Evolutionary conservation across 1,284 basidiomycete genomes (phyloP).

Genomic region (Tylopilus sp.): DNA sequence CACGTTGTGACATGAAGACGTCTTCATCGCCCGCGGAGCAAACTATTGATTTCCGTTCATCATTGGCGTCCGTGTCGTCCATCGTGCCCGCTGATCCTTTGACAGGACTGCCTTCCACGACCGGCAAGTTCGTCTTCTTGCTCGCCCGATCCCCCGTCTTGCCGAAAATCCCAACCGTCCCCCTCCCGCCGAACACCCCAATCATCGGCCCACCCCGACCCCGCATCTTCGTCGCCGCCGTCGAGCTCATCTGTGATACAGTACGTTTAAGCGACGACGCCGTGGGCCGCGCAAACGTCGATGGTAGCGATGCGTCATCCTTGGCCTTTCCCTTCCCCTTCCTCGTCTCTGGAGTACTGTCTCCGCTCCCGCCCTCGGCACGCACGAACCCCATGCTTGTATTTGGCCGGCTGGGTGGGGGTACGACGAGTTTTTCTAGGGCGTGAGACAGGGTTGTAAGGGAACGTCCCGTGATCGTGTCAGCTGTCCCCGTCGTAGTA

Average conservation of each 20-base stretch:
- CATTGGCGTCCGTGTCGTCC: background rate
- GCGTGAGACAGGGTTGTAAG: constrained; percentile 66
- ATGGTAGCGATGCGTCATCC: constrained; percentile 32
- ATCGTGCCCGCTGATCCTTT: background rate
- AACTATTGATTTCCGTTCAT: constrained; percentile 5
- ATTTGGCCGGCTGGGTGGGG: constrained; percentile 68
- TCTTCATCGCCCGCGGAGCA: constrained; percentile 43
- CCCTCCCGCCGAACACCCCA: constrained; percentile 23
- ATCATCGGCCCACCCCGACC: constrained; percentile 6
- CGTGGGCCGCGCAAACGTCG: constrained; percentile 40
- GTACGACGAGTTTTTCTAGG: constrained; percentile 70
- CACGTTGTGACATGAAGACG: constrained; percentile 18
- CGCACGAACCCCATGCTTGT: constrained; percentile 72
- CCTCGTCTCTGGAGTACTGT: constrained; percentile 25
- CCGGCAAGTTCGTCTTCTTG: constrained; percentile 59
- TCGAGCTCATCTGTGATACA: constrained; percentile 16
- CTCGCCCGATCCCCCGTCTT: constrained; percentile 64
- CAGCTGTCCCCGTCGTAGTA: constrained; percentile 3
- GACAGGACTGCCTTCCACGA: background rate
- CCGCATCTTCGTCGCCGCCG: background rate
- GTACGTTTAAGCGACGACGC: constrained; percentile 45
- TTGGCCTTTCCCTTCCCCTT: constrained; percentile 33
- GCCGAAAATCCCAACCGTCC: constrained; percentile 38
- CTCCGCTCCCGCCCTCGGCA: constrained; percentile 28
- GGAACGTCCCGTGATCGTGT: constrained; percentile 23